Percentiles rank a stretch among this genome's conserved stretches.
Conservation (phyloP, 129 eudicot genomes). For the Solidago caesia region DNA sequence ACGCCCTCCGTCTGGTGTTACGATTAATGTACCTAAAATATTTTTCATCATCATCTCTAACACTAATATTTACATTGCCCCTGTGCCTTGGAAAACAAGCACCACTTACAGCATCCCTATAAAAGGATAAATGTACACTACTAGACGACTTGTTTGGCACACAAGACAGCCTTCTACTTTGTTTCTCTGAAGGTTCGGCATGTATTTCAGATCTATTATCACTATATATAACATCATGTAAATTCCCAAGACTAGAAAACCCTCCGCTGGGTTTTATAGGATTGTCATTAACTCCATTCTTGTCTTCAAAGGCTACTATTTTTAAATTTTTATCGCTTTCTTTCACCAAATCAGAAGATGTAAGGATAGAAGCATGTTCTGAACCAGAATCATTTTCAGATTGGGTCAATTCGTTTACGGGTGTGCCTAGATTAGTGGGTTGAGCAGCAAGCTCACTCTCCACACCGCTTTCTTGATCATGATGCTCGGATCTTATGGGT, state of each 20-base stretch:
- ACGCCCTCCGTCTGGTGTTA: slow-evolving; percentile 56
- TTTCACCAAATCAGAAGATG: slow-evolving; percentile 38
- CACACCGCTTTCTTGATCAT: slow-evolving; percentile 80
- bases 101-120: slow-evolving; percentile 49
- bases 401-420: slow-evolving; percentile 36
- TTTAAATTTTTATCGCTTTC: slow-evolving; percentile 37
- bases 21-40: slow-evolving; percentile 50
- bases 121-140: slow-evolving; percentile 62
- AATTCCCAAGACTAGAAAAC: slow-evolving; percentile 31
- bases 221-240: slow-evolving; percentile 28
- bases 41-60: slow-evolving; percentile 96
- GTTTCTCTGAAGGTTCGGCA: slow-evolving; percentile 29
- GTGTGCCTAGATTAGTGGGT: slow-evolving; percentile 30
- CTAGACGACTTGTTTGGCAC: slow-evolving; percentile 49
- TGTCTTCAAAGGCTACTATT: slow-evolving; percentile 30
- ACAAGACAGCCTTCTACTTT: slow-evolving; percentile 34
- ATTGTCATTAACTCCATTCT: slow-evolving; percentile 22
- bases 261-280: slow-evolving; percentile 26
- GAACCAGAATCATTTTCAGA: slow-evolving; percentile 42
- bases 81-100: slow-evolving; percentile 50
- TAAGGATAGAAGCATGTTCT: slow-evolving; percentile 43
- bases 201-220: slow-evolving; percentile 36
- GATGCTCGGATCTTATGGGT: slow-evolving; percentile 45
- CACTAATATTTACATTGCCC: slow-evolving; percentile 60
- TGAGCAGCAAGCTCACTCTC: slow-evolving; percentile 62